These are phyloP conservation scores for Oxyria digyna DNA, from an alignment of 148 eudicot genomes.

Conservation along the genomic window DNA sequence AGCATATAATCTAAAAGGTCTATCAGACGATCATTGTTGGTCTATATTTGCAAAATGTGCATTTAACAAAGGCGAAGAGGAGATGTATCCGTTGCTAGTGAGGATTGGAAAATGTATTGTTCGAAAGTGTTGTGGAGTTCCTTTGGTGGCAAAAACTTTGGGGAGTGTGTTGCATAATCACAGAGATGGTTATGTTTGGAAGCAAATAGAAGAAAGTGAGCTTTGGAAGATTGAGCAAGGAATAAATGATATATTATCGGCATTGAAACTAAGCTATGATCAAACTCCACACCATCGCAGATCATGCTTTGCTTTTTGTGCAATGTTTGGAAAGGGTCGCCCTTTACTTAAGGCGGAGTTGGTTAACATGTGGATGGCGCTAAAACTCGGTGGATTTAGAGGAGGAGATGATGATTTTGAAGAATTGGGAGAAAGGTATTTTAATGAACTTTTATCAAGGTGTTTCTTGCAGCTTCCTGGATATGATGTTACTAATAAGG, in stretches of 20 bases:
- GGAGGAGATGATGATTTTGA: conserved; percentile 11
- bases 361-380: conserved; percentile 18
- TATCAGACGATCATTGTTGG: conserved; percentile 10
- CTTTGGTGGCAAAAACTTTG: conserved; percentile 17
- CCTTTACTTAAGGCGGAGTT: background rate
- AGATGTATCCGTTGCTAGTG: background rate
- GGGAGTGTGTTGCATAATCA: conserved; percentile 14
- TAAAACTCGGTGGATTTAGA: background rate
- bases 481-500: background rate
- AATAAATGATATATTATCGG: conserved; percentile 4
- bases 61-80: background rate
- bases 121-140: conserved; percentile 12
- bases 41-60: conserved; percentile 11
- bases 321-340: conserved; percentile 11
- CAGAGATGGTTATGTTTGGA: conserved; percentile 10
- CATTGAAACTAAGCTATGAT: conserved; percentile 15
- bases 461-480: conserved; percentile 12
- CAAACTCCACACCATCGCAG: conserved; percentile 9
- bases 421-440: conserved; percentile 7
- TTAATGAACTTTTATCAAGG: conserved; percentile 12
- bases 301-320: conserved; percentile 12
- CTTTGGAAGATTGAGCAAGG: background rate
- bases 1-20: background rate
- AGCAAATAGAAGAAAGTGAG: background rate
- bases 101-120: conserved; percentile 13